Evolutionary conservation across 352 stramenopile genomes (phyloP), one percentile per base, ranked within the genome.

Genomic region (Phytophthora sansomeana): DNA sequence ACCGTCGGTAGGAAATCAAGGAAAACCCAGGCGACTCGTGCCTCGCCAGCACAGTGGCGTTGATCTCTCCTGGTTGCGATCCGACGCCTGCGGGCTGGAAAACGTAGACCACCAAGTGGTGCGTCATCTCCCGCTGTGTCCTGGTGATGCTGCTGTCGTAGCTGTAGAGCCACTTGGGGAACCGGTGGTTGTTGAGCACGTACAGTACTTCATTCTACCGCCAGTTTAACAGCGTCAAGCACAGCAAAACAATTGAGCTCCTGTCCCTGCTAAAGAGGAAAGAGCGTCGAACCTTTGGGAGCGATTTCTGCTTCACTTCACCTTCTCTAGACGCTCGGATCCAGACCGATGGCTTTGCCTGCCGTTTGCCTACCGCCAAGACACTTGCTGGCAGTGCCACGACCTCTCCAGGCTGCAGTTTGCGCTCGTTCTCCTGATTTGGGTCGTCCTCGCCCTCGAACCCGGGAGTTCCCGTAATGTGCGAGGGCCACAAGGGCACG

Each of bases 111-210:
- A 58, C 67, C 19, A 85, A 48, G 10, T 75, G 61, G 32, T 85
- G 76, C 13, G 64, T 69, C 73, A 81, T 80, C 33, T 77, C 67
- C 29, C 76, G 76, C 49, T 85, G 70, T 29, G 53, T 72, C 26
- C 75, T 68, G 4, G 73, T 85, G 17, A 77, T 47, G 35, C 74
- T 77, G 38, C 73, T 81, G 52, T 85, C 73, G 55, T 81, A 85
- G 57, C 61, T 69, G 62, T 85, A 85, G 49, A 77, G 68, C 76
- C 76, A 85, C 38, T 72, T 77, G 17, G 74, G 73, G 43, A 74
- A 84, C 28, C 55, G 59, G 17, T 72, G 51, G 32, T 77, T 75
- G 63, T 84, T 84, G 13, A 84, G 52, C 17, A 74, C 66, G 33
- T 71, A 84, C 16, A 81, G 8, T 1, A 66, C 16, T 26, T 65